Percentiles rank a stretch among this genome's conserved stretches.
Conservation (phyloP, 2,329 filamentous ascomycete species). For the Microdochium trichocladiopsis region DNA sequence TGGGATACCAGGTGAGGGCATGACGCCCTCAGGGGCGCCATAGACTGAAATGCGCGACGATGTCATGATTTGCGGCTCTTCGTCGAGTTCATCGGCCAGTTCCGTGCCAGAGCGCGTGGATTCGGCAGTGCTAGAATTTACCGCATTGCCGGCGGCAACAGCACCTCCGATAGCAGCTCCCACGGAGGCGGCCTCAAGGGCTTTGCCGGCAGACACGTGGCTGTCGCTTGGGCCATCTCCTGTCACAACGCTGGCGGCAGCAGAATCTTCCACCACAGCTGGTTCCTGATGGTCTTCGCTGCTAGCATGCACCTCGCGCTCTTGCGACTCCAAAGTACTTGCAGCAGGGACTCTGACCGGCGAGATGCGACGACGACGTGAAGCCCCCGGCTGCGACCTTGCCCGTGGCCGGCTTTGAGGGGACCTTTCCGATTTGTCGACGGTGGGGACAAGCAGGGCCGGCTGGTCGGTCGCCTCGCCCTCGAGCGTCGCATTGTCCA, state of each 20-base stretch:
- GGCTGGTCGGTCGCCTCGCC: too few relatives aligned
- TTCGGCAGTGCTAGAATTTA: background rate
- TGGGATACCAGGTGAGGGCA: constrained; percentile 3
- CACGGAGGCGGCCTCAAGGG: background rate
- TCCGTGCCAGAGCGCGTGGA: constrained; percentile 3
- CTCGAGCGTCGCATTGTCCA: too few relatives aligned
- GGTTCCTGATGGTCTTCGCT: background rate
- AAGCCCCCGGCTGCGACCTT: constrained; percentile 18
- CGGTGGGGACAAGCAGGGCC: too few relatives aligned
- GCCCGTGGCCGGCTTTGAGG: background rate
- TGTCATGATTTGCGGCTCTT: constrained; percentile 24
- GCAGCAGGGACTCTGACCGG: background rate
- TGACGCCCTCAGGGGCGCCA: constrained; percentile 14
- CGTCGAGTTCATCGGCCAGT: constrained; percentile 14
- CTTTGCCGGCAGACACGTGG: background rate
- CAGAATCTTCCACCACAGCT: constrained; percentile 5
- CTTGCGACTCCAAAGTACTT: background rate
- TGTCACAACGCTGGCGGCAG: constrained; percentile 20
- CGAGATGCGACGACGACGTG: background rate
- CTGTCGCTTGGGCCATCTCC: constrained; percentile 5
- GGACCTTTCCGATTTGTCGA: too few relatives aligned
- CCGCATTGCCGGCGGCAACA: background rate
- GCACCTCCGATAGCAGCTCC: background rate
- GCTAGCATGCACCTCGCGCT: background rate
- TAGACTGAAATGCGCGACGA: constrained; percentile 21